Percentiles rank a stretch among this genome's conserved stretches.
Conservation (phyloP, 2,329 filamentous ascomycete species). For the Cladophialophora exuberans region DNA sequence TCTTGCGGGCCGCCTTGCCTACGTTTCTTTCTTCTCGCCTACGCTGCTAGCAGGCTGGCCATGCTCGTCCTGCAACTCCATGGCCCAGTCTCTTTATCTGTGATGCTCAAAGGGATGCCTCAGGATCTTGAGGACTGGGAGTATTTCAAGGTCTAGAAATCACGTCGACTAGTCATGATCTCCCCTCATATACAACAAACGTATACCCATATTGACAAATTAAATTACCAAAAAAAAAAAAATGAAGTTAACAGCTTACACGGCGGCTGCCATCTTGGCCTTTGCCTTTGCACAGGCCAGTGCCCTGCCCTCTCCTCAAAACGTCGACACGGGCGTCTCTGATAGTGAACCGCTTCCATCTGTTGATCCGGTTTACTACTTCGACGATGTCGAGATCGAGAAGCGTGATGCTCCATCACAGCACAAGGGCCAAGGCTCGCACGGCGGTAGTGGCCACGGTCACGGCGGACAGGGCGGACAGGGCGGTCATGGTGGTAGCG, state of each 20-base stretch:
- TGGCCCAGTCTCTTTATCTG: conserved; percentile 15
- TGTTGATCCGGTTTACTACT: conserved; percentile 10
- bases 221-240: background rate
- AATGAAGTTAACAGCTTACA: conserved; percentile 19
- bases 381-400: conserved; percentile 6
- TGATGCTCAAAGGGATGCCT: conserved; percentile 1
- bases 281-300: conserved; percentile 17
- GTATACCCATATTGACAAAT: background rate
- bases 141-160: background rate
- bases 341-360: background rate
- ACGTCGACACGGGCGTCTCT: background rate
- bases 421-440: conserved; percentile 2
- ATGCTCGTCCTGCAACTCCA: background rate
- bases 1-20: conserved; percentile 10
- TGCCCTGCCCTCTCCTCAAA: conserved; percentile 22
- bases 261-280: conserved; percentile 24
- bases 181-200: background rate
- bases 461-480: conserved; percentile 9
- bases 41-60: background rate
- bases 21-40: conserved; percentile 8
- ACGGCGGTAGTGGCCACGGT: background rate
- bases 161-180: background rate
- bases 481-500: too few species aligned
- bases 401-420: conserved; percentile 7
- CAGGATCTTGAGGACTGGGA: background rate